These are phyloP conservation scores for Lithospermum erythrorhizon DNA, from an alignment of 257 asterid genomes.

Conservation along the genomic window DNA sequence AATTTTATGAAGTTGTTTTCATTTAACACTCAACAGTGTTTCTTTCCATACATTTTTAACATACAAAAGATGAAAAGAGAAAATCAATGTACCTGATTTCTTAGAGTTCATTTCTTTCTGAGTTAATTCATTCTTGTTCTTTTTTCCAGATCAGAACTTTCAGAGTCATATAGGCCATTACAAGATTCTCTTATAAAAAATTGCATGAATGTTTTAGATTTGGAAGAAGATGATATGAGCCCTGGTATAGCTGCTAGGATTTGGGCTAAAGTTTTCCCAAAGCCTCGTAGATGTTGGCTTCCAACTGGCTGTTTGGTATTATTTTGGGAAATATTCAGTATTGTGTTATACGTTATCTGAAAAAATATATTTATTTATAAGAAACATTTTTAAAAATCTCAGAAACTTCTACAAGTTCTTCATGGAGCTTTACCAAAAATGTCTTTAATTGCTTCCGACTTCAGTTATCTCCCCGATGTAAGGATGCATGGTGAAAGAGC, in stretches of 20 bases:
- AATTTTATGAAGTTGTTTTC: too few relatives aligned
- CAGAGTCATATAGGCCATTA: constrained; percentile 68
- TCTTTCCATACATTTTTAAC: too few relatives aligned
- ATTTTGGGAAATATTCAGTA: neutral
- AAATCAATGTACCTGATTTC: neutral
- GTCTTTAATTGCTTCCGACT: constrained; percentile 92
- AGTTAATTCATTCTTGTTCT: constrained; percentile 1
- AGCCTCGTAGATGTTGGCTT: constrained; percentile 92
- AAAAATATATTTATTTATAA: constrained; percentile 9
- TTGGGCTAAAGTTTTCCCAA: constrained; percentile 66
- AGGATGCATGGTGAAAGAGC: constrained; percentile 89
- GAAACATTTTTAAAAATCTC: constrained; percentile 19
- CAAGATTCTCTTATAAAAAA: constrained; percentile 56
- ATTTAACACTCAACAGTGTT: too few relatives aligned
- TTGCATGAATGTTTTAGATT: constrained; percentile 69
- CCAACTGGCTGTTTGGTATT: constrained; percentile 91
- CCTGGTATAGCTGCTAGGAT: constrained; percentile 35
- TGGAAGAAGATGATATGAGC: constrained; percentile 39
- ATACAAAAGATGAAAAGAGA: too few relatives aligned
- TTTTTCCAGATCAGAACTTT: constrained; percentile 45
- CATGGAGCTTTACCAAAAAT: constrained; percentile 96
- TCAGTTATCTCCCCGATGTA: constrained; percentile 92
- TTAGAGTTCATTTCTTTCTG: neutral
- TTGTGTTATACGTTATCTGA: neutral
- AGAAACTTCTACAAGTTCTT: constrained; percentile 85